Base-by-base conservation (phyloP, 371 early-diverging fungal species). In the Sporodiniella umbellata region DNA sequence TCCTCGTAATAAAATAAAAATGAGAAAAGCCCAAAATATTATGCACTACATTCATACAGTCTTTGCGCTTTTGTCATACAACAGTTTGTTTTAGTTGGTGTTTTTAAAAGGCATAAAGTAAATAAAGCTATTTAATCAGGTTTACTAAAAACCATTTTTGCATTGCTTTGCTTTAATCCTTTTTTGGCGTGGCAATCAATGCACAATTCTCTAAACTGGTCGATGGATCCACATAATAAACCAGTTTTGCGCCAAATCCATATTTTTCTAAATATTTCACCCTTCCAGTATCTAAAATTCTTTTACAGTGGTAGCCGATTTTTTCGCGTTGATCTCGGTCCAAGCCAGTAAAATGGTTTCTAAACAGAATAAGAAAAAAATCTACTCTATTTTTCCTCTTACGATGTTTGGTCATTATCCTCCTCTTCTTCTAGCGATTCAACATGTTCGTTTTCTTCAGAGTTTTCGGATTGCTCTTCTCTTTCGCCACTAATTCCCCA, bases 181-280 rank as follows among this genome's bases (percentile, higher is more conserved):
- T n/a, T 22, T 39, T 49, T 8, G 59, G 59, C 10, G 50, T 58
- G 4, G 84, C 88, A 44, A 89, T 74, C 53, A 89, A 61, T 15
- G 87, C 88, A 40, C 86, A 72, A 56, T 90, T 90, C 55, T 88
- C 91, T 30, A 86, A 60, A 15, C 84, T 86, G 4, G 82, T 76
- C n/a, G 68, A 60, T 46, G 66, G 59, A 45, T 80, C 77, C 14
- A 81, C 82, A 61, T 87, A 89, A 54, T 87, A 83, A 3, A 88
- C 81, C 8, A 89, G 66, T 42, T 81, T 72, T 2, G 71, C 75
- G 45, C 80, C 64, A 45, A 87, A 82, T 0, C 84, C 83, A 42
- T 66, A 56, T 23, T 65, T 52, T 45, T 80, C 62, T 17, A 84
- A 56, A 33, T 70, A 87, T n/a, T 73, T 55, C 2, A 78, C 64